Evolutionary conservation across 805 yeast species (phyloP), one percentile per base, ranked within the genome.

Genomic region (Ogataea nakhonphanomensis): DNA sequence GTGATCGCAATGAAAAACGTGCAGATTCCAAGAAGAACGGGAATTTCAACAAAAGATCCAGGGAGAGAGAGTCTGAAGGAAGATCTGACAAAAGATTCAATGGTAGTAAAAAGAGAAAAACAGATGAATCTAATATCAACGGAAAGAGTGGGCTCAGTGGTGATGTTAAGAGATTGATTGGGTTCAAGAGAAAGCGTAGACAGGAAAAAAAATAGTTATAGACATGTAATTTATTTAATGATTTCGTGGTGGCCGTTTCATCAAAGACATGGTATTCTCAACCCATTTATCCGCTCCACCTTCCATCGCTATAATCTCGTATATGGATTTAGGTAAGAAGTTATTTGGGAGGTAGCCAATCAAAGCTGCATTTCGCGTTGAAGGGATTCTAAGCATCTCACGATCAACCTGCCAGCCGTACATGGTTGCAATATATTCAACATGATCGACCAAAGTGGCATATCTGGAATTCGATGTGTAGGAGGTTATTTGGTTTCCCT

Each of bases 211-310:
- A 61, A 51, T 45, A 56, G 41, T 22, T 29, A 13, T 29, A 35
- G 23, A 37, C 12, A 25, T 8, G 25, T 26, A 25, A 37, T 33
- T 32, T 28, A 27, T 9, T 43, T 37, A 60, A 62, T 88, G 96
- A 46, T 74, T 73, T 61, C 95, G 69, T 5, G 95, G 95, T 8
- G 78, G 71, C 48, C 75, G 75, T 48, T 78, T 76, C 74, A 80
- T 78, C 54, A 89, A 66, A 0, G 77, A 71, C 79, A 86, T 76
- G 2, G 89, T 74, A 51, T 83, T 81, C 51, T 83, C 90, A 4
- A 87, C 83, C 95, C 96, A 90, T 1, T 90, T 86, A 43, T 81
- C 87, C 1, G 93, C 90, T 10, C 96, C 96, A 8, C 96, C 96
- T 57, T 87, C 95, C 52, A 76, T 67, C 5, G 76, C 73, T 13